Conservation (phyloP, 2,329 filamentous ascomycete species). For the Graphiopsis chlorocephala region DNA sequence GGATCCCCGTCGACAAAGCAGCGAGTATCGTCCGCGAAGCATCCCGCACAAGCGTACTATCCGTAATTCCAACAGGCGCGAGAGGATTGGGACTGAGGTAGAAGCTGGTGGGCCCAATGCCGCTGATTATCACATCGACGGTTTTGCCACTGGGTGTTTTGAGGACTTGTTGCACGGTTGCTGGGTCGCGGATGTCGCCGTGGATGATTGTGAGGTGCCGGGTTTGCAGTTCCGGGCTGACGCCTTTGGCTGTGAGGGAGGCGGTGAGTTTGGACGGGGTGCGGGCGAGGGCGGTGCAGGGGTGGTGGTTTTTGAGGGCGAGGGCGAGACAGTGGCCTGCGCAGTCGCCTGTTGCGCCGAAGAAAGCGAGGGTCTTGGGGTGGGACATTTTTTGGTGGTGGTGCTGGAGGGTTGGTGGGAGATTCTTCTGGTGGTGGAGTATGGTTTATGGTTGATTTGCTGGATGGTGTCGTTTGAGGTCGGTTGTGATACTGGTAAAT, state of each 20-base stretch:
- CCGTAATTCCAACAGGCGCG: conserved; percentile 19
- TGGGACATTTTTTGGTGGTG: conserved; percentile 10
- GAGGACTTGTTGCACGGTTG: conserved; percentile 41
- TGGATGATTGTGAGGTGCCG: conserved; percentile 47
- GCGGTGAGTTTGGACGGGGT: conserved; percentile 49
- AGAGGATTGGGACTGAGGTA: conserved; percentile 11
- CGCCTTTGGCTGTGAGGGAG: conserved; percentile 41
- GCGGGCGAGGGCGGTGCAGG: conserved; percentile 49
- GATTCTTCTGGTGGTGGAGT: conserved; percentile 5
- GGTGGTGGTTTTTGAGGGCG: conserved; percentile 45
- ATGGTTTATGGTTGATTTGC: not conserved
- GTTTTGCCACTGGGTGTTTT: conserved; percentile 24
- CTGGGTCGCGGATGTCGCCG: conserved; percentile 46
- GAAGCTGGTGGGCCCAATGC: conserved; percentile 41
- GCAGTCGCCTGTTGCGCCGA: conserved; percentile 53
- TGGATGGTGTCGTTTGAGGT: not conserved
- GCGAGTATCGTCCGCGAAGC: conserved; percentile 32
- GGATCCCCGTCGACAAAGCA: conserved; percentile 28
- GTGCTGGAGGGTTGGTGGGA: conserved; percentile 37
- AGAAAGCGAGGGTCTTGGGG: conserved; percentile 45
- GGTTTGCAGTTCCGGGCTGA: conserved; percentile 37
- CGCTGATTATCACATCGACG: conserved; percentile 47
- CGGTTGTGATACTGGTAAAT: not conserved
- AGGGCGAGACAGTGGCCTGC: conserved; percentile 43
- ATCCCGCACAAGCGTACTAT: conserved; percentile 37